Percentiles rank a stretch among this genome's conserved stretches.
Conservation (phyloP, 2,329 filamentous ascomycete genomes). For the Raffaelea arxii region DNA sequence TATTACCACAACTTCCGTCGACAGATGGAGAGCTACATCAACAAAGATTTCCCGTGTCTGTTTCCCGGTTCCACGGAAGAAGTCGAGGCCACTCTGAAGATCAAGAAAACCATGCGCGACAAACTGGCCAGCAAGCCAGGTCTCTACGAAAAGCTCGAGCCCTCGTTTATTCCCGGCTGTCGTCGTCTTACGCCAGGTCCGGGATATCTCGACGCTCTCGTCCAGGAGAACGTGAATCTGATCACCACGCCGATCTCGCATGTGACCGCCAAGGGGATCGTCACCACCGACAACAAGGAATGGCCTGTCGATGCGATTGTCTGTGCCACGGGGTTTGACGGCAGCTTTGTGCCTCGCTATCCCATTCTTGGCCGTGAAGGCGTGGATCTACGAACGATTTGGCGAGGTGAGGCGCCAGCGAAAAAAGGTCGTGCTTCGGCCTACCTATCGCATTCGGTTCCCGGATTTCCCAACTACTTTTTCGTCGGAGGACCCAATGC, state of each 20-base stretch:
- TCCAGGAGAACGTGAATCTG: slow-evolving; percentile 19
- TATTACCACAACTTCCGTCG: slow-evolving; percentile 5
- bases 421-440: slow-evolving; percentile 15
- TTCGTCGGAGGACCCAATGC: slow-evolving; percentile 12
- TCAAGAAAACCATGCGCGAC: slow-evolving; percentile 4
- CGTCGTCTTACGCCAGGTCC: slow-evolving; percentile 17
- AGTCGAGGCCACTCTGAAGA: slow-evolving; percentile 2
- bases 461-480: slow-evolving; percentile 20
- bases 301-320: slow-evolving; percentile 23
- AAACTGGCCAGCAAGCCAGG: slow-evolving; percentile 2
- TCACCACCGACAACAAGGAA: slow-evolving; percentile 15
- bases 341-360: slow-evolving; percentile 14
- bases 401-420: slow-evolving; percentile 10
- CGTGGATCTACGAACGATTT: slow-evolving; percentile 11
- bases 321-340: slow-evolving; percentile 19
- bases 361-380: slow-evolving; percentile 13
- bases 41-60: not conserved
- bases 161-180: slow-evolving; percentile 13
- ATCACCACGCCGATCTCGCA: slow-evolving; percentile 19
- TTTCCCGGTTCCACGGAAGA: not conserved
- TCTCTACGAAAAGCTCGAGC: no score
- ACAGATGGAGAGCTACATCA: not conserved
- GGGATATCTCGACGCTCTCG: slow-evolving; percentile 17
- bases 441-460: slow-evolving; percentile 16
- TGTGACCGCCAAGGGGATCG: slow-evolving; percentile 20